These are phyloP conservation scores for Tuber umbilicatum DNA, from an alignment of 495 filamentous ascomycete species.

Conservation along the genomic window DNA sequence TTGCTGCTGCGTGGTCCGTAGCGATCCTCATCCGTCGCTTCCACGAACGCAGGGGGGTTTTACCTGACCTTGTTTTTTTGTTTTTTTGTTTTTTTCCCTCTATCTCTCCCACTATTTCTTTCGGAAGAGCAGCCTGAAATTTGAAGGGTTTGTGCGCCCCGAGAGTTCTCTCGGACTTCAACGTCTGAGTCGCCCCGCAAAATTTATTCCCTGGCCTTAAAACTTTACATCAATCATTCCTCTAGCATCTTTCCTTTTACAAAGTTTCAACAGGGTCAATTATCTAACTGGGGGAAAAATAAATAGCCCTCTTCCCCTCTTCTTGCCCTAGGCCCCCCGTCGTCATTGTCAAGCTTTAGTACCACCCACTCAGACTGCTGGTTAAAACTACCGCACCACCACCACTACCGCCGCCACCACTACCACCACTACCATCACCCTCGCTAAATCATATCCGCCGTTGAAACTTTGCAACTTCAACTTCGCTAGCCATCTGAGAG, in stretches of 20 bases:
- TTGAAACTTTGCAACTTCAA: slow-evolving; percentile 10
- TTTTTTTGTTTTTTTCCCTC: slow-evolving; percentile 28
- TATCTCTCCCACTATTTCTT: slow-evolving; percentile 22
- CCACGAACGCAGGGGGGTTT: slow-evolving; percentile 36
- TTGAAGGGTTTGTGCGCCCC: slow-evolving; percentile 37
- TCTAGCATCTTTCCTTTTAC: neutral
- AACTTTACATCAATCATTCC: neutral
- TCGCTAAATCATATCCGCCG: slow-evolving; percentile 10
- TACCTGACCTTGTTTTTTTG: neutral
- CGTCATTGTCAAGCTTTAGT: slow-evolving; percentile 19
- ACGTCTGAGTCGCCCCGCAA: neutral
- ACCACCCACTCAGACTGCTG: slow-evolving; percentile 14
- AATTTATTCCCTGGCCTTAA: neutral
- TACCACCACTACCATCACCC: neutral
- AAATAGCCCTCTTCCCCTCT: slow-evolving; percentile 5
- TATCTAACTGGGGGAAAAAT: neutral
- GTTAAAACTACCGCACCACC: slow-evolving; percentile 10
- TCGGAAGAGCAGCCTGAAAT: slow-evolving; percentile 28
- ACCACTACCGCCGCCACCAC: slow-evolving; percentile 11
- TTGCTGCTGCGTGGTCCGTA: slow-evolving; percentile 23
- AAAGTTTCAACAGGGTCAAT: neutral
- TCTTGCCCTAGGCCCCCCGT: slow-evolving; percentile 11
- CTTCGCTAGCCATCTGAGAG: slow-evolving; percentile 6
- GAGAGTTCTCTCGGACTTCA: slow-evolving; percentile 4
- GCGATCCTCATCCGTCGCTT: slow-evolving; percentile 38